Base-by-base conservation (phyloP, 306 rosid species). In the Sicyos baderoa region DNA sequence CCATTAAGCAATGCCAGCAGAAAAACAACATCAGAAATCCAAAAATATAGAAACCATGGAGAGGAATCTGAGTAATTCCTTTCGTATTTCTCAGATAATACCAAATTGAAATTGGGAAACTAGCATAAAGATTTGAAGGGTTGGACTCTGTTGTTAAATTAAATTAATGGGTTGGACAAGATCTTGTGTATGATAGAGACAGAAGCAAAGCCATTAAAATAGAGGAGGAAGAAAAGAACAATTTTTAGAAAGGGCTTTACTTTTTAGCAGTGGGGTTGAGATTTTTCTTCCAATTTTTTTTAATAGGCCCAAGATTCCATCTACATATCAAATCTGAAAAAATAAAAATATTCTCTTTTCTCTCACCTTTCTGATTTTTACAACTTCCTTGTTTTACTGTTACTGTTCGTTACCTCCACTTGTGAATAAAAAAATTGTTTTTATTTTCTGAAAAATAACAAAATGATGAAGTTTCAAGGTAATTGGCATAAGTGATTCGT, bases 1-100 rank as follows among this genome's bases (percentile, higher is more conserved):
- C 98, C 95, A 87, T 92, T 81, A 79, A 83, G 80, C 83, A 80
- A 72, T 82, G 85, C 12, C 64, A 76, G 79, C 52, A 76, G 56
- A 82, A 78, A 82, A 78, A 80, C 79, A 76, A 71, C 71, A 72
- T 65, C 82, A 73, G 75, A 58, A 76, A 78, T 58, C 70, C 57
- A 54, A 67, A 81, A 77, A 65, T 76, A 77, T 60, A 60, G 75
- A 49, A 70, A 70, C 79, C 96, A 87, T 86, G 71, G 12, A 21
- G 62, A 65, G 78, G 84, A 84, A 82, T 80, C 74, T 71, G 7
- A 48, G 75, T 51, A 73, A 80, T 84, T 74, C 87, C 81, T 86
- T 84, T 77, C 87, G 81, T 79, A 74, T 73, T 68, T 75, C 78
- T 72, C 27, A 79, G 74, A 80, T 79, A 53, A 83, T 88, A 74